A percentile compares a stretch with the other conserved stretches of the same genome.
phyloP scores from a whole-genome alignment of 306 rosid genomes.

The Myrica gale region DNA sequence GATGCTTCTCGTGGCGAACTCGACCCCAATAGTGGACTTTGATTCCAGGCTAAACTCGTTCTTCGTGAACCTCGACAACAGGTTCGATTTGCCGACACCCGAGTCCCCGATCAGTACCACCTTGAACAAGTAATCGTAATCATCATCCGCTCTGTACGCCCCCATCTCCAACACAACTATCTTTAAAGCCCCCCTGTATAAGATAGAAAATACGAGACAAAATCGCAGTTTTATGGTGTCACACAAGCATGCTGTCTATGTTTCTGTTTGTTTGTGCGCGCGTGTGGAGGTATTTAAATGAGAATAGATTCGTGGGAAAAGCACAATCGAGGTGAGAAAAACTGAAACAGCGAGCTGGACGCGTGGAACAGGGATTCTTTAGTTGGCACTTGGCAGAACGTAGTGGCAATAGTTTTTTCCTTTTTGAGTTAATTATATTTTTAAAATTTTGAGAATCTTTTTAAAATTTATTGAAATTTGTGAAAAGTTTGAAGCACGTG shows the following conservation, averaged over 20 bases:
- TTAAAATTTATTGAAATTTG: too few relatives aligned
- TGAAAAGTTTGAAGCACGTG: too few relatives aligned
- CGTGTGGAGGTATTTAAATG: too few relatives aligned
- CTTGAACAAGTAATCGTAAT: constrained; percentile 81
- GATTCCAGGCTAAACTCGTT: constrained; percentile 81
- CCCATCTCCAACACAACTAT: constrained; percentile 49
- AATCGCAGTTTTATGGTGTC: neutral
- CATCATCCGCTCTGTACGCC: constrained; percentile 75
- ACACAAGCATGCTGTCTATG: neutral
- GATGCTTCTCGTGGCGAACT: constrained; percentile 86
- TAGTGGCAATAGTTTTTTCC: too few relatives aligned
- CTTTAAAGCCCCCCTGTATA: constrained; percentile 23
- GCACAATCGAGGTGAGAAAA: neutral
- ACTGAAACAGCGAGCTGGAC: constrained; percentile 29
- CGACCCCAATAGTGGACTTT: constrained; percentile 87
- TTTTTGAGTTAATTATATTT: too few relatives aligned
- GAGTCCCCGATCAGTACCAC: constrained; percentile 85
- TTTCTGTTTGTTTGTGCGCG: constrained; percentile 3
- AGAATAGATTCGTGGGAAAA: constrained; percentile 18
- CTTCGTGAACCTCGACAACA: constrained; percentile 69
- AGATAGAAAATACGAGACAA: constrained; percentile 25
- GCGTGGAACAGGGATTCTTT: constrained; percentile 15
- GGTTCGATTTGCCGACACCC: constrained; percentile 86
- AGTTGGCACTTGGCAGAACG: neutral
- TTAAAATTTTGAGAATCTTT: too few relatives aligned